A percentile compares a stretch with the other conserved stretches of the same genome.
These are phyloP conservation scores for Dinochytrium kinnereticum DNA, from an alignment of 371 early-diverging fungal species.

Conservation along the genomic window DNA sequence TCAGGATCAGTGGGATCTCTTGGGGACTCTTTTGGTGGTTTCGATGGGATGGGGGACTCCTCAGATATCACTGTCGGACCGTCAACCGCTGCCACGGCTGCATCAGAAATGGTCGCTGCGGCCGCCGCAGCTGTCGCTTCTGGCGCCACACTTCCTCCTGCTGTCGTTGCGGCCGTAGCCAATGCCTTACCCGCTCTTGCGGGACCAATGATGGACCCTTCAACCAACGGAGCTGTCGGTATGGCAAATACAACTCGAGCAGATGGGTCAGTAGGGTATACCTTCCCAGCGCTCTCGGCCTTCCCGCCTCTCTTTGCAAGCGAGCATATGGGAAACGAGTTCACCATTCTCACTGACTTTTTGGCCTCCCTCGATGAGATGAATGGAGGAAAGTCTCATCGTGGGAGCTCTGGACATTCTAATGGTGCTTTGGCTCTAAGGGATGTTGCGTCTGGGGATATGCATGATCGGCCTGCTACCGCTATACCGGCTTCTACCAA, in stretches of 20 bases:
- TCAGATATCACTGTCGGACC: conserved; percentile 2
- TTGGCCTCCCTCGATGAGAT: conserved; percentile 64
- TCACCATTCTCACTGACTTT: conserved; percentile 77
- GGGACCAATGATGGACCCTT: neutral
- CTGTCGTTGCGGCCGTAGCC: conserved; percentile 18
- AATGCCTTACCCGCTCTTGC: conserved; percentile 15
- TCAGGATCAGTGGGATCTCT: neutral
- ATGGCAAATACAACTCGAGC: neutral
- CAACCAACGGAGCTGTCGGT: neutral
- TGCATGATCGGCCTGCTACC: neutral
- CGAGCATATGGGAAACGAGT: conserved; percentile 81
- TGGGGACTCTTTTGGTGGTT: neutral
- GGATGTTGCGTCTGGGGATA: conserved; percentile 7
- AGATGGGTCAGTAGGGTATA: neutral
- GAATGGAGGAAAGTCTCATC: neutral
- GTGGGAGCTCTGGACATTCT: neutral
- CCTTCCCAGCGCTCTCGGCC: conserved; percentile 45
- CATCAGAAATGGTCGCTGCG: conserved; percentile 9
- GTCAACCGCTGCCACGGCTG: conserved; percentile 1
- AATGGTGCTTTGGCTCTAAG: neutral
- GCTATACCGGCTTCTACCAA: neutral
- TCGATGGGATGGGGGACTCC: neutral
- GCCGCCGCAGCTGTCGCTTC: conserved; percentile 23
- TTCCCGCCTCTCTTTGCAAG: conserved; percentile 76
- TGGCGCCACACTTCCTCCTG: conserved; percentile 13